Evolutionary conservation across 2,329 filamentous ascomycete genomes (phyloP).

Genomic region (Daldinia sp.): DNA sequence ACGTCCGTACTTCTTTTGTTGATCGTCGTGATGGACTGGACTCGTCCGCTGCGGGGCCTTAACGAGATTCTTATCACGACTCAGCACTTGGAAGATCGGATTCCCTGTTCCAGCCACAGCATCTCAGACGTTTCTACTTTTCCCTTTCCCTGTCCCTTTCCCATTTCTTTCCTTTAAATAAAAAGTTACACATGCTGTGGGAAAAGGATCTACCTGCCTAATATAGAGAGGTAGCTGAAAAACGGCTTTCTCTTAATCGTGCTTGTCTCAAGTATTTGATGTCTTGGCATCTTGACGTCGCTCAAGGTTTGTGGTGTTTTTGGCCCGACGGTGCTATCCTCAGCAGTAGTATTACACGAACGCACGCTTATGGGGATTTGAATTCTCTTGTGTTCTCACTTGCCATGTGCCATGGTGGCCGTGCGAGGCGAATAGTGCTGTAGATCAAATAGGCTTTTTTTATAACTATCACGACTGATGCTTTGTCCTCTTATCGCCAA

Average conservation of each 20-base stretch:
- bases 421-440: neutral
- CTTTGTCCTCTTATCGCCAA: neutral
- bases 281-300: conserved; percentile 3
- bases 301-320: conserved; percentile 16
- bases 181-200: neutral
- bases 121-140: neutral
- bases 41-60: neutral
- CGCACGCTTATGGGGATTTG: neutral
- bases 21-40: neutral
- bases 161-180: no score
- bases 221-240: conserved; percentile 16
- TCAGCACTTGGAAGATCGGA: neutral
- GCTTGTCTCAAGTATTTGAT: conserved; percentile 10
- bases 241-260: neutral
- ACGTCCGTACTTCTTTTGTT: conserved; percentile 1
- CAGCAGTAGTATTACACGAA: conserved; percentile 7
- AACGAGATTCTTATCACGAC: neutral
- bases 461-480: neutral
- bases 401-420: neutral
- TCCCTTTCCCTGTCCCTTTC: neutral
- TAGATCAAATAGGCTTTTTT: conserved; percentile 7
- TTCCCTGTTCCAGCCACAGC: neutral
- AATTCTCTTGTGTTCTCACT: conserved; percentile 2
- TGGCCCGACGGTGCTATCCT: conserved; percentile 15
- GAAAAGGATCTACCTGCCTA: conserved; percentile 14